Evolutionary conservation across 2,329 filamentous ascomycete genomes (phyloP).

Genomic region (Pseudogymnoascus sp.): DNA sequence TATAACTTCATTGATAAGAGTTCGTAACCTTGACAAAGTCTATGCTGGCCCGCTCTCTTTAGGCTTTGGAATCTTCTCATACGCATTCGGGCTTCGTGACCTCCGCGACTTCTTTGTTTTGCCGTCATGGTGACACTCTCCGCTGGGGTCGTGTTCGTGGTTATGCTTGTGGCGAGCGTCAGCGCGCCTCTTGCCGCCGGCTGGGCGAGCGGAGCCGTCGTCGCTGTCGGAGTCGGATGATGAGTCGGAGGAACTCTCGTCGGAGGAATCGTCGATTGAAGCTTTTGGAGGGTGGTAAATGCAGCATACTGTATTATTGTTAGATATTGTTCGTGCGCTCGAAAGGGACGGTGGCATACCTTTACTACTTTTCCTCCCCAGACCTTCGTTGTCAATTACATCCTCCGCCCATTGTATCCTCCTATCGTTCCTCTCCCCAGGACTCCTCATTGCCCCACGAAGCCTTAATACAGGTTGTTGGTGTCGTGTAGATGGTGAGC

Average conservation of each 20-base stretch:
- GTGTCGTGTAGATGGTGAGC: not conserved
- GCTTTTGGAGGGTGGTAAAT: conserved; percentile 87
- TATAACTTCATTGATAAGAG: not conserved
- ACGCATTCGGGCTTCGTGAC: conserved; percentile 69
- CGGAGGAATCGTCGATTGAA: conserved; percentile 74
- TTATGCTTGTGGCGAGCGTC: conserved; percentile 34
- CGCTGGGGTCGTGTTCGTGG: conserved; percentile 33
- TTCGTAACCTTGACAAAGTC: not conserved
- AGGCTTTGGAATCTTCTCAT: conserved; percentile 65
- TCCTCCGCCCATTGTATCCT: conserved; percentile 88
- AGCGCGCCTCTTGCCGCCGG: conserved; percentile 15
- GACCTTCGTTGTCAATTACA: conserved; percentile 89
- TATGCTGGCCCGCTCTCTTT: conserved; percentile 26
- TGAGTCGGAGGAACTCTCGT: conserved; percentile 48
- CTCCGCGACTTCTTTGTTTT: conserved; percentile 33
- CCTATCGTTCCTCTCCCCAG: conserved; percentile 36
- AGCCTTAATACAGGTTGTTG: conserved; percentile 23
- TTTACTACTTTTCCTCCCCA: conserved; percentile 92
- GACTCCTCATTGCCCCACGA: conserved; percentile 20
- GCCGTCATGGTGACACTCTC: conserved; percentile 31
- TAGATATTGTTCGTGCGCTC: not conserved
- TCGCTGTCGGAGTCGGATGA: conserved; percentile 47
- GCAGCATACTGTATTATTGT: conserved; percentile 69
- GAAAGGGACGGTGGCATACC: conserved; percentile 43
- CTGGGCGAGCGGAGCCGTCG: conserved; percentile 39